These are phyloP conservation scores for Trypanosoma melophagium DNA, from an alignment of 208 protist genomes.

Conservation along the genomic window DNA sequence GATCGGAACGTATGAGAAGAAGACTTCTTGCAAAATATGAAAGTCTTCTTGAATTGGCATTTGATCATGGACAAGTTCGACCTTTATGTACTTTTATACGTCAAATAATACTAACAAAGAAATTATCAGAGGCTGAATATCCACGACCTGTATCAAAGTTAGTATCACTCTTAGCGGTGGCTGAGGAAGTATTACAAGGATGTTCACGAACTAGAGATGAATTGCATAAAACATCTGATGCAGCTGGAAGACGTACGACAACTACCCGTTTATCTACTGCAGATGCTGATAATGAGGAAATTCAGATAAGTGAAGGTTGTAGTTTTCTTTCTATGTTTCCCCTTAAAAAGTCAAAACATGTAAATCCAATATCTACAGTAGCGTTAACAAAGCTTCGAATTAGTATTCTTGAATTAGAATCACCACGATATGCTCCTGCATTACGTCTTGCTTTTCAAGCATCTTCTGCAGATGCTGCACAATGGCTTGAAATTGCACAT, in stretches of 20 bases:
- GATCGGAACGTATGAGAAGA: constrained; percentile 5
- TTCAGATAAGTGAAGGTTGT: background rate
- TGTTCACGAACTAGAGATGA: constrained; percentile 1
- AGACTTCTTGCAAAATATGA: constrained; percentile 28
- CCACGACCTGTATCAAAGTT: constrained; percentile 51
- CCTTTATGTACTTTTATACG: constrained; percentile 47
- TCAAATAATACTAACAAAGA: constrained; percentile 23
- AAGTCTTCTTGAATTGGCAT: constrained; percentile 48
- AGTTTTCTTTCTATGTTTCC: background rate
- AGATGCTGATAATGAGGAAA: constrained; percentile 2
- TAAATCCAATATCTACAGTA: background rate
- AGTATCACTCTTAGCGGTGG: constrained; percentile 24
- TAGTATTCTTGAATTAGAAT: constrained; percentile 47
- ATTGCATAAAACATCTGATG: background rate
- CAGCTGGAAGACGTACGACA: background rate
- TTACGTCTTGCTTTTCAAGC: constrained; percentile 51
- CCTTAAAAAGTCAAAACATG: background rate
- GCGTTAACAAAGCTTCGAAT: constrained; percentile 28
- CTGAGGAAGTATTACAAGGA: constrained; percentile 20
- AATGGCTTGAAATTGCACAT: constrained; percentile 61
- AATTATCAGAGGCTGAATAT: constrained; percentile 23
- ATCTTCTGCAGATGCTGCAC: constrained; percentile 39
- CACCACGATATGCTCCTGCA: constrained; percentile 38
- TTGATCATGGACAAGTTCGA: constrained; percentile 49
- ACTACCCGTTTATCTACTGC: background rate